Base-by-base conservation (phyloP, 192 early-diverging fungal species). In the Coemansia sp. region DNA sequence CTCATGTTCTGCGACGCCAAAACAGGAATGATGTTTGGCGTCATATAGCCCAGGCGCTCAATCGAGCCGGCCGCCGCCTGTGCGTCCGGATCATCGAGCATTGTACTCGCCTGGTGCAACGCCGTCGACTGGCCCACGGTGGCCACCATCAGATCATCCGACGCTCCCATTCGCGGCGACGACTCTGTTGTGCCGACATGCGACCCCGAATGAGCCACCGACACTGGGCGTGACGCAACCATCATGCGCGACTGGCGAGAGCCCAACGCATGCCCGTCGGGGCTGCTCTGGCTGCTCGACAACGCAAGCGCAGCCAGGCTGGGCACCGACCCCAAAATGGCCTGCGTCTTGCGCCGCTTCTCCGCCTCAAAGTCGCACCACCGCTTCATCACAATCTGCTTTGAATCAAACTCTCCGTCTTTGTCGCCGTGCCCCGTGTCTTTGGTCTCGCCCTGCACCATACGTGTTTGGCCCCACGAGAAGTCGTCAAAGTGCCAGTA, bases 401-500 rank as follows among this genome's bases (percentile, higher is more conserved):
- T 85, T 19, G 82, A 84, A 51, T 91, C 90, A 72, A 90, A 93
- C 66, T 87, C 85, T 37, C 90, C 92, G n/a, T 88, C 85, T 29
- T 86, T 83, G 38, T 66, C 79, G 27, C 88, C 86, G 49, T 91
- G 88, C 49, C 83, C 84, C 35, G 74, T 83, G 9, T 79, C 84
- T 39, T 88, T 87, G 51, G 59, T 76, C 64, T 86, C 86, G 38
- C 87, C 89, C 41, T 84, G 76, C 8, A 89, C 84, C 75, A 82
- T 85, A 43, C 92, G 85, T 0, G 92, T 93, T 64, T 90, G 79
- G 19, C 92, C 92, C 92, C 92, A 93, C 9, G 90, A 87, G 63
- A 93, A 93, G 55, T 93, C 91, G 60, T 93, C 92, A 81, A 93
- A 92, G 65, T 93, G 88, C 92, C 92, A 93, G 73, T 85, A 93